Conservation (phyloP, 148 eudicot species). For the Fallopia convolvulus region DNA sequence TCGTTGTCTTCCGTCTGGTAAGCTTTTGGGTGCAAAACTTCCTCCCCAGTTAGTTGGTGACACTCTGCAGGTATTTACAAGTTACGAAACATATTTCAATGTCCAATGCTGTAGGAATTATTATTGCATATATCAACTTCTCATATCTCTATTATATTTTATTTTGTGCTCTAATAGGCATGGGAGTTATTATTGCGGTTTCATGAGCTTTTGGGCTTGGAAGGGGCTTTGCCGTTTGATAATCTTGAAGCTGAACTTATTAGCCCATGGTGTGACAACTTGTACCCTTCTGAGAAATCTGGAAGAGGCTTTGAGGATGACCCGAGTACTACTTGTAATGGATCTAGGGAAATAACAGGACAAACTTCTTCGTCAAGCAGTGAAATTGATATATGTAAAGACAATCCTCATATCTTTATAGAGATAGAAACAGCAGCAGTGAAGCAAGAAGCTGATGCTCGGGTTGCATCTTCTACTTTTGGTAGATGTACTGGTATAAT, state of each 20-base stretch:
- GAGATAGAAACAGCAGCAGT: conserved; percentile 23
- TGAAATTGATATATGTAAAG: conserved; percentile 24
- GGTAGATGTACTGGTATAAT: conserved; percentile 28
- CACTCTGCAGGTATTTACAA: conserved; percentile 44
- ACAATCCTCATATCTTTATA: conserved; percentile 20
- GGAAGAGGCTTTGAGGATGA: conserved; percentile 18
- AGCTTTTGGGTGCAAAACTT: conserved; percentile 34
- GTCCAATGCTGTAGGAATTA: not conserved
- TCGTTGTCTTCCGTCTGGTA: conserved; percentile 34
- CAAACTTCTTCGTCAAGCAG: conserved; percentile 27
- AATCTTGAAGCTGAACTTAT: conserved; percentile 53
- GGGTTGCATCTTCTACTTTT: conserved; percentile 18
- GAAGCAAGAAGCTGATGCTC: conserved; percentile 25
- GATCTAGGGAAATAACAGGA: conserved; percentile 20
- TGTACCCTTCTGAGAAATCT: conserved; percentile 16
- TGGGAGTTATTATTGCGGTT: conserved; percentile 43
- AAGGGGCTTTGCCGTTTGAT: conserved; percentile 26
- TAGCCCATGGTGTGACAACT: conserved; percentile 34
- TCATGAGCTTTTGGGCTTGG: conserved; percentile 36
- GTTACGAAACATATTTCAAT: not conserved
- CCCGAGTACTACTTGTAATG: conserved; percentile 19
- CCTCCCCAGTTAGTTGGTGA: conserved; percentile 47
- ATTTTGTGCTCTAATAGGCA: conserved; percentile 28
- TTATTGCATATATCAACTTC: not conserved
- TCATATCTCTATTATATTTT: not conserved